A percentile compares a stretch with the other conserved stretches of the same genome.
phyloP scores from a whole-genome alignment of 805 yeast genomes.

The Wickerhamomyces bovis region DNA sequence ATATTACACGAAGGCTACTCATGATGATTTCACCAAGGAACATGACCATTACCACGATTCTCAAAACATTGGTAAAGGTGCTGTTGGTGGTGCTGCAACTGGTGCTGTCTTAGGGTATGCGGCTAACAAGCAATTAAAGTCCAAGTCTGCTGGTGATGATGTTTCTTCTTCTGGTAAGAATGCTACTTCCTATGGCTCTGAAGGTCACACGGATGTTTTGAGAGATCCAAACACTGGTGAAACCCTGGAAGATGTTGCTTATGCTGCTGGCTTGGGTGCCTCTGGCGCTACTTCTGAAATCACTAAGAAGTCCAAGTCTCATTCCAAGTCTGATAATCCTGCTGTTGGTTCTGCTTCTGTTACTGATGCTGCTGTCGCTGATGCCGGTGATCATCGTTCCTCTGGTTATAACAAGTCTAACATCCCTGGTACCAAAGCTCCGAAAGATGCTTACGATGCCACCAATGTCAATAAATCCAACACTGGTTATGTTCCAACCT shows the following conservation, averaged over 20 bases:
- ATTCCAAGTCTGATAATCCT: not conserved
- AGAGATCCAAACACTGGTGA: conserved; percentile 4
- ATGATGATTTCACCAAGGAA: conserved; percentile 11
- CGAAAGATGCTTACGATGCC: not conserved
- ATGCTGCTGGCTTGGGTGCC: conserved; percentile 8
- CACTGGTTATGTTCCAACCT: not conserved
- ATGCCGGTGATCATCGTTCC: conserved; percentile 8
- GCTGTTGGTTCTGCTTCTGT: conserved; percentile 14
- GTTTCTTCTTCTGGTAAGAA: not conserved
- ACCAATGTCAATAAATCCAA: not conserved
- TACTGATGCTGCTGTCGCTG: conserved; percentile 16
- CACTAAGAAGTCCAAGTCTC: not conserved
- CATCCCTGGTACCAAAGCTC: conserved; percentile 10
- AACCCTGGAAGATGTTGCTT: conserved; percentile 1
- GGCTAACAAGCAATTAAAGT: not conserved
- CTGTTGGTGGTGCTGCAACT: conserved; percentile 2
- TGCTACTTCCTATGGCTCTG: not conserved
- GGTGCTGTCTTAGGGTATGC: not conserved
- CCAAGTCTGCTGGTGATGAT: not conserved
- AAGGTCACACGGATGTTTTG: not conserved
- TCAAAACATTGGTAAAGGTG: not conserved
- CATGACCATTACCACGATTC: not conserved
- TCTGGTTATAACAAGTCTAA: conserved; percentile 8
- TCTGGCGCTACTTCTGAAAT: conserved; percentile 5
- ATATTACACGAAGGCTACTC: not conserved